These are phyloP conservation scores for Fusarium sambucinum DNA, from an alignment of 2,329 filamentous ascomycete species.

Conservation along the genomic window DNA sequence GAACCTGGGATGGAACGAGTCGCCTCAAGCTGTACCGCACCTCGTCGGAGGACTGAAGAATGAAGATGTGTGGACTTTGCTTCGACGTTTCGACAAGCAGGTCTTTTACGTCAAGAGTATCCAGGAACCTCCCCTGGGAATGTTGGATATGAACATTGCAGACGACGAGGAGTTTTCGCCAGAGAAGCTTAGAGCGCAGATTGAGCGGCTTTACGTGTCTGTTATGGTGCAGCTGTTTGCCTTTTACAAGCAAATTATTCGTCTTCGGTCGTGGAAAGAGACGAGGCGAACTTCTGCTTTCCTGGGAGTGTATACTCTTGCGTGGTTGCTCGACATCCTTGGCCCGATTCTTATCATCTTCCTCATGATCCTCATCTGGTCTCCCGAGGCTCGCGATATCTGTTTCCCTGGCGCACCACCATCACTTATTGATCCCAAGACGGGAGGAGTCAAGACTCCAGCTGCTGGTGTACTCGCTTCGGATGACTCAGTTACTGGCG, in stretches of 20 bases:
- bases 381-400: constrained; percentile 69
- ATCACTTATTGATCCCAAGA: constrained; percentile 75
- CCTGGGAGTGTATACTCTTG: constrained; percentile 65
- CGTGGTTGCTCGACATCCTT: constrained; percentile 81
- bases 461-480: constrained; percentile 80
- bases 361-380: constrained; percentile 74
- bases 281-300: constrained; percentile 75
- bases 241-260: constrained; percentile 78
- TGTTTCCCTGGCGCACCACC: constrained; percentile 84
- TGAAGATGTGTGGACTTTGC: constrained; percentile 78
- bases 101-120: constrained; percentile 77
- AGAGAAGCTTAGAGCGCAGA: constrained; percentile 81
- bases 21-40: constrained; percentile 67
- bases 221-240: constrained; percentile 75
- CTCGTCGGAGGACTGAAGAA: constrained; percentile 77
- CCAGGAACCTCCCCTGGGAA: constrained; percentile 63
- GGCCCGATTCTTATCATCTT: constrained; percentile 70
- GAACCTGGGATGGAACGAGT: constrained; percentile 77
- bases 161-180: constrained; percentile 88
- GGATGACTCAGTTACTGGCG: constrained; percentile 81
- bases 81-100: constrained; percentile 80
- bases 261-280: constrained; percentile 85
- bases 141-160: constrained; percentile 82
- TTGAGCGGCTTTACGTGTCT: constrained; percentile 86
- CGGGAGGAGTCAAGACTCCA: constrained; percentile 82